Percentiles rank a stretch among this genome's conserved stretches.
Conservation (phyloP, 345 rosid genomes). For the Rhodomyrtus tomentosa region DNA sequence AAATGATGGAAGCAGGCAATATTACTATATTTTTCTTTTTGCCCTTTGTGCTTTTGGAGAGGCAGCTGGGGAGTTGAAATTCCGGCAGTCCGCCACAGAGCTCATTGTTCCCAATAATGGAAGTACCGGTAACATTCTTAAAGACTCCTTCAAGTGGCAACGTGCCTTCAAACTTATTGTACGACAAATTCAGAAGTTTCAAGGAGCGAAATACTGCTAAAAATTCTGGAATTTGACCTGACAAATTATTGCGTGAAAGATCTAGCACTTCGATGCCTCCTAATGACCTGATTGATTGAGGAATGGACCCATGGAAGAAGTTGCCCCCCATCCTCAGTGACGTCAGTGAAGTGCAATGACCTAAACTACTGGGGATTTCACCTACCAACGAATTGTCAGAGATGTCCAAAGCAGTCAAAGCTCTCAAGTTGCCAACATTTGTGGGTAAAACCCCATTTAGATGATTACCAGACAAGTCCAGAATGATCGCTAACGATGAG, state of each 20-base stretch:
- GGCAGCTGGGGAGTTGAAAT: not conserved
- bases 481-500: not conserved
- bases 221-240: not conserved
- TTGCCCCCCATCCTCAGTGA: not conserved
- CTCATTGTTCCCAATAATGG: not conserved
- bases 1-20: not conserved
- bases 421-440: not conserved
- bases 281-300: not conserved
- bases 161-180: not conserved
- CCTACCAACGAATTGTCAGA: not conserved
- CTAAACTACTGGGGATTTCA: not conserved
- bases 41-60: not conserved
- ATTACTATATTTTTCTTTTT: fast-evolving
- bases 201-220: too few relatives aligned
- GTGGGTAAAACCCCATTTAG: not conserved
- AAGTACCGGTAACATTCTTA: not conserved
- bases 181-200: not conserved
- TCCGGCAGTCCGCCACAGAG: fast-evolving
- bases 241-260: not conserved
- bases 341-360: not conserved
- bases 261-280: not conserved
- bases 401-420: not conserved
- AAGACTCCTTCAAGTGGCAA: not conserved
- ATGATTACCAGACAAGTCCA: not conserved
- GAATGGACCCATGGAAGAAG: not conserved